Conservation (phyloP, 1,139 yeast species). For the Kazachstania sp. region DNA sequence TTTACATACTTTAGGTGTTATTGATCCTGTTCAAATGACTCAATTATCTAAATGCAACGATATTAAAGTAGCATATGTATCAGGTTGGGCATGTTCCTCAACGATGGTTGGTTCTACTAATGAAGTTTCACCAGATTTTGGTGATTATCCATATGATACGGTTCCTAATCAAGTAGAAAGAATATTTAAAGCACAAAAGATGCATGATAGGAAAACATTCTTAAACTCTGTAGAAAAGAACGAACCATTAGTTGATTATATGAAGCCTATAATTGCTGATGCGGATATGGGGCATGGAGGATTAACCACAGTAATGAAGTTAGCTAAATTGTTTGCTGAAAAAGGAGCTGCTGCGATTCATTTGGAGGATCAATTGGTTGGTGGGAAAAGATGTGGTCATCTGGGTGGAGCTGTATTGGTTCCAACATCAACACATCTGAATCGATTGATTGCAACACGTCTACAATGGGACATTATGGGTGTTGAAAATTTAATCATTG, state of each 20-base stretch:
- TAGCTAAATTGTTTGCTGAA: slow-evolving; percentile 56
- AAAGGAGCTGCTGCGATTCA: slow-evolving; percentile 60
- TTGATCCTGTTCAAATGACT: slow-evolving; percentile 55
- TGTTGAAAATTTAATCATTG: slow-evolving; percentile 48
- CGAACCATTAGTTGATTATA: slow-evolving; percentile 36
- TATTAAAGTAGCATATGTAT: slow-evolving; percentile 48
- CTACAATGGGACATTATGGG: slow-evolving; percentile 62
- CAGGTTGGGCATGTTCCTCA: slow-evolving; percentile 55
- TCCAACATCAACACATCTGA: slow-evolving; percentile 50
- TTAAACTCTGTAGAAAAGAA: slow-evolving; percentile 32
- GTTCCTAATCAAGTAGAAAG: slow-evolving; percentile 59
- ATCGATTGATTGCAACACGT: slow-evolving; percentile 50
- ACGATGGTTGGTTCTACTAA: slow-evolving; percentile 46
- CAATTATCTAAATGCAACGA: slow-evolving; percentile 44
- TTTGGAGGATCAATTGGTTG: slow-evolving; percentile 56
- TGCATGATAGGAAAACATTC: slow-evolving; percentile 49
- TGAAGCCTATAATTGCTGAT: slow-evolving; percentile 58
- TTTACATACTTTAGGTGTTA: slow-evolving; percentile 51
- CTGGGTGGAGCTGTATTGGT: slow-evolving; percentile 55
- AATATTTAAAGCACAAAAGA: slow-evolving; percentile 48
- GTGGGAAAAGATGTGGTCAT: slow-evolving; percentile 61
- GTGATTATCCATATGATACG: slow-evolving; percentile 59
- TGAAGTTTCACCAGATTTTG: slow-evolving; percentile 54
- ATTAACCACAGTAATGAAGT: slow-evolving; percentile 52
- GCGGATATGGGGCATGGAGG: slow-evolving; percentile 70